Evolutionary conservation across 768 basidiomycete genomes (phyloP).

Genomic region (Favolaschia claudopus): DNA sequence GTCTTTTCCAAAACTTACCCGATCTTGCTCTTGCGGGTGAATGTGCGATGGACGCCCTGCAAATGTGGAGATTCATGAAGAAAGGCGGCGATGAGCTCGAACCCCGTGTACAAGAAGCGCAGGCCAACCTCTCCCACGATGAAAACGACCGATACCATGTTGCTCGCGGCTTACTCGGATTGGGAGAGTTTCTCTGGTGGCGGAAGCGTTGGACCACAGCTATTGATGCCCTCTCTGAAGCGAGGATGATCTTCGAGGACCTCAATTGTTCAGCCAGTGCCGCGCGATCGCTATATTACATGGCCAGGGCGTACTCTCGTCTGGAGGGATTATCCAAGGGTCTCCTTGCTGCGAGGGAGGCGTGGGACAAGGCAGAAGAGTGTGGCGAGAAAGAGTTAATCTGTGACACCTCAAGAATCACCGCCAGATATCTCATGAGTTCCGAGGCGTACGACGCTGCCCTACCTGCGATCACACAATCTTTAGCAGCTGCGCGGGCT

Average conservation of each 20-base stretch:
- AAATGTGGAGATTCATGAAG: too few relatives aligned
- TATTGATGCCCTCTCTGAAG: background rate
- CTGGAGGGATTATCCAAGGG: constrained; percentile 4
- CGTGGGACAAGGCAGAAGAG: background rate
- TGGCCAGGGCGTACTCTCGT: background rate
- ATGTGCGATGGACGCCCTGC: too few relatives aligned
- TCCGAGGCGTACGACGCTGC: background rate
- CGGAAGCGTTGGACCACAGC: background rate
- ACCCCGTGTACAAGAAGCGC: background rate
- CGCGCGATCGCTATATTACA: constrained; percentile 11
- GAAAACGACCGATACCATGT: background rate
- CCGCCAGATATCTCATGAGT: background rate
- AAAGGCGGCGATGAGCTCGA: background rate
- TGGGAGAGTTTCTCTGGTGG: constrained; percentile 3
- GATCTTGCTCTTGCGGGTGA: too few relatives aligned
- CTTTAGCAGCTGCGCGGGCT: background rate
- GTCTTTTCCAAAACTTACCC: too few relatives aligned
- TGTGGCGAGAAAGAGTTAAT: background rate
- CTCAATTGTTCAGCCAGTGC: constrained; percentile 10
- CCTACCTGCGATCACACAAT: background rate
- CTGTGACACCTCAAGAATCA: background rate
- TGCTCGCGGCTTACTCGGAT: constrained; percentile 3
- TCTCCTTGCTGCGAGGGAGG: background rate
- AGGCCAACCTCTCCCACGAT: constrained; percentile 8
- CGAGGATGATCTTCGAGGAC: constrained; percentile 10